Evolutionary conservation across 2,329 filamentous ascomycete genomes (phyloP).

Genomic region (Cercospora sojina): DNA sequence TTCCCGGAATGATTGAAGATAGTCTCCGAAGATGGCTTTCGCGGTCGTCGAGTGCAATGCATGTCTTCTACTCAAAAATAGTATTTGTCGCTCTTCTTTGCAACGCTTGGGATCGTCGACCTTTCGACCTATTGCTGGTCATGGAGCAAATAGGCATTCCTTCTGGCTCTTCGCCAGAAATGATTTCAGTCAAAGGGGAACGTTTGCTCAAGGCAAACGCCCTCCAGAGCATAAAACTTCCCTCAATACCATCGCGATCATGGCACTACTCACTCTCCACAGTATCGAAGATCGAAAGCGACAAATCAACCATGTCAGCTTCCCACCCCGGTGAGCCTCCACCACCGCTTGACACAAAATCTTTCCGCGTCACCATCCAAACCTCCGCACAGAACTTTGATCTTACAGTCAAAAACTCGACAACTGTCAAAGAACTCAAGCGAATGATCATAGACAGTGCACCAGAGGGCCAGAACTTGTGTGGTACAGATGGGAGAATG

Average conservation of each 20-base stretch:
- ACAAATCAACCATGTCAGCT: background rate
- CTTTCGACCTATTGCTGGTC: background rate
- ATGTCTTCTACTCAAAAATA: background rate
- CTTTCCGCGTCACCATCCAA: background rate
- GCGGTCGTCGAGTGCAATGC: constrained; percentile 7
- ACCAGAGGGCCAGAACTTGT: background rate
- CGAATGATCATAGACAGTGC: background rate
- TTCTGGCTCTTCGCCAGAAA: background rate
- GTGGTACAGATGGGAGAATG: constrained; percentile 3
- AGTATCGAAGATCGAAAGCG: too few relatives aligned
- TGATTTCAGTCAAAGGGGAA: background rate
- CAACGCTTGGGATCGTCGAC: background rate
- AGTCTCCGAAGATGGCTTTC: constrained; percentile 1
- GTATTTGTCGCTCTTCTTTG: background rate
- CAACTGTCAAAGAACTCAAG: constrained; percentile 2
- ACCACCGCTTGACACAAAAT: background rate
- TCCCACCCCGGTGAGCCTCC: constrained; percentile 4
- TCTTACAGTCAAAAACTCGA: background rate
- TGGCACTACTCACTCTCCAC: background rate
- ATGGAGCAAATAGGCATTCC: background rate
- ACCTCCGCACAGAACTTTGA: constrained; percentile 2
- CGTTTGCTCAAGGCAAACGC: background rate
- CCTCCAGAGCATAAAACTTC: background rate
- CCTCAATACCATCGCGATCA: background rate
- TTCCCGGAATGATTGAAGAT: constrained; percentile 12